Evolutionary conservation across 2,329 filamentous ascomycete species (phyloP), one percentile per base, ranked within the genome.

Genomic region (Stachybotrys echinatus): DNA sequence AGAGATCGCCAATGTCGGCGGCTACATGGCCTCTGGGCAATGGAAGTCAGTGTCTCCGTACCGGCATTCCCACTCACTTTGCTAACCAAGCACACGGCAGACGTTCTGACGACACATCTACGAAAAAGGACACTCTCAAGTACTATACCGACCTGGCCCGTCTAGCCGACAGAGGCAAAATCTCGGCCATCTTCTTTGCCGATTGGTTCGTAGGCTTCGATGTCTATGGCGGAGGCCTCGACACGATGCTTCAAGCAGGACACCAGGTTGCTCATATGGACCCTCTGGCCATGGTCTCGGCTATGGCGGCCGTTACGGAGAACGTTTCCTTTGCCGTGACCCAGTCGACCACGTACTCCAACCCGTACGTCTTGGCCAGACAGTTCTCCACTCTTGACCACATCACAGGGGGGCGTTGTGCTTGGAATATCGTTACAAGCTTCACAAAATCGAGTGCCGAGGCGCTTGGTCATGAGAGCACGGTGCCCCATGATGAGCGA

Each of bases 371-470:
- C 56, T 67, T 87, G 23, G 84, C 84, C 1, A 68, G 83, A 34
- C 67, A 83, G 20, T 61, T 87, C 27, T 82, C 79, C 1, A 86
- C 83, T 0, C 70, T 84, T 0, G 84, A 87, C 60, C 84, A 87
- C 61, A 65, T 87, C 20, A 81, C 76, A 1, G 76, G 78, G 49
- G 82, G 83, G 42, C 72, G 74, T 10, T 55, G 80, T 3, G 77
- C 74, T 27, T 80, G 77, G 76, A 40, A 40, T 40, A 40, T 40
- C n/a, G 38, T 40, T 7, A 40, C 38, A 18, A 18, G 17, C 17
- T 40, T n/a, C 17, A 40, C 38, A 4, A 18, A n/a, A 18, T 40
- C 17, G 10, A 40, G 38, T n/a, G 38, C 17, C 38, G 19, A 40
- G 12, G 38, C 27, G 10, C 27, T 34, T 3, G 27, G 27, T 14